A percentile compares a stretch with the other conserved stretches of the same genome.
These are phyloP conservation scores for Candida vartiovaarae DNA, from an alignment of 805 yeast genomes.

Conservation along the genomic window DNA sequence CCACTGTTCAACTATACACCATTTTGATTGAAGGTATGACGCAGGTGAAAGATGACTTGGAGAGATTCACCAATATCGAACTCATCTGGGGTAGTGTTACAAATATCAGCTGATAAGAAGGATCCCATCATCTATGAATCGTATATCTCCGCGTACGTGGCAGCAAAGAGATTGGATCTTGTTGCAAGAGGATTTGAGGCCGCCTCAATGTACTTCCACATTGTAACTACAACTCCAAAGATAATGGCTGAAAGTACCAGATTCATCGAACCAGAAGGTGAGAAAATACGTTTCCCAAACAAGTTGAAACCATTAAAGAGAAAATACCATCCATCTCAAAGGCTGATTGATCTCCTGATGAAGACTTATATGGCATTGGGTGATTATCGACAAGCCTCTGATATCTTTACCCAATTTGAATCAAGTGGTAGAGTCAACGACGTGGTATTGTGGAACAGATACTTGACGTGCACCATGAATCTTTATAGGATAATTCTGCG, in stretches of 20 bases:
- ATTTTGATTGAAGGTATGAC: conserved; percentile 13
- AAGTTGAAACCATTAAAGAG: conserved; percentile 3
- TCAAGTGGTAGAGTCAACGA: conserved; percentile 9
- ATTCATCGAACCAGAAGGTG: background rate
- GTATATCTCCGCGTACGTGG: conserved; percentile 11
- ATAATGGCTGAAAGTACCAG: conserved; percentile 1
- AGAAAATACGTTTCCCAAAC: background rate
- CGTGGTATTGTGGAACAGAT: conserved; percentile 2
- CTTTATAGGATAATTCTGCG: conserved; percentile 8
- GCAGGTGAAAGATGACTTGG: background rate
- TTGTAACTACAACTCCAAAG: conserved; percentile 6
- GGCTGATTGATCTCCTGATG: conserved; percentile 17
- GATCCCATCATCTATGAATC: conserved; percentile 18
- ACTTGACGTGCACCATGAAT: conserved; percentile 8
- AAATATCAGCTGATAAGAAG: conserved; percentile 6
- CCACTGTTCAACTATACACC: conserved; percentile 29
- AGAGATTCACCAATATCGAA: conserved; percentile 6
- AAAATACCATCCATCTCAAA: conserved; percentile 16
- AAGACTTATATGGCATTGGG: conserved; percentile 13
- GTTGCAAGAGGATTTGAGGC: conserved; percentile 15
- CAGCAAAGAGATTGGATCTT: conserved; percentile 9
- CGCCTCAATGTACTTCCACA: conserved; percentile 12
- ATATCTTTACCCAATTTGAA: conserved; percentile 3
- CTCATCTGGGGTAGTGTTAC: conserved; percentile 8
- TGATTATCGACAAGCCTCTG: conserved; percentile 8